Evolutionary conservation across 345 rosid genomes (phyloP).

Genomic region (Citrus sinensis): DVS_A1.0 CM039164.1:19756501-19757000

Average conservation of each 20-base stretch:
- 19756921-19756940: conserved; percentile 24
- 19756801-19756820: conserved; percentile 34
- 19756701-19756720: conserved; percentile 78
- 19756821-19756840: conserved; percentile 21
- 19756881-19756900: not conserved
- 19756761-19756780: conserved; percentile 51
- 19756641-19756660: conserved; percentile 5
- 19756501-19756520: conserved; percentile 48
- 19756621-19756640: not conserved
- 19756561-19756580: conserved; percentile 40
- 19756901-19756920: not conserved
- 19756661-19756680: conserved; percentile 44
- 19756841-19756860: not conserved
- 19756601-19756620: conserved; percentile 18
- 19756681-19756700: conserved; percentile 79
- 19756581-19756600: conserved; percentile 59
- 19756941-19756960: conserved; percentile 23
- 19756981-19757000: conserved; percentile 32
- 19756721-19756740: conserved; percentile 52
- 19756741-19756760: conserved; percentile 31
- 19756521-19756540: conserved; percentile 38
- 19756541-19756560: conserved; percentile 51
- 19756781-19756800: conserved; percentile 27
- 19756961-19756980: conserved; percentile 42
- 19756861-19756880: not conserved